Evolutionary conservation across 225 moss, liverwort and hornwort genomes (phyloP).

Genomic region (Rhytidiadelphus loreus): DNA sequence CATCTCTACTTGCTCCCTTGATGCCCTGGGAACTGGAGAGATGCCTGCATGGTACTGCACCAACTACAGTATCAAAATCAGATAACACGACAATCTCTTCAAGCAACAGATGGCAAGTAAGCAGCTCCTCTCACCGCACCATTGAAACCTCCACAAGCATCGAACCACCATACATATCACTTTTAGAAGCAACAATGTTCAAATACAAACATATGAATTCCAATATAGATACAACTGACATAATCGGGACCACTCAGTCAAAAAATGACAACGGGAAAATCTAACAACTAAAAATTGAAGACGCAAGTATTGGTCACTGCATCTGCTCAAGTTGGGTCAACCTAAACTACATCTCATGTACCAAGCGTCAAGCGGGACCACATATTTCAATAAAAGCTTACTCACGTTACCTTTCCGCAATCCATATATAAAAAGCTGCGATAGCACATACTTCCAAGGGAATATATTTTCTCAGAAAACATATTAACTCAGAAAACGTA

Average conservation of each 20-base stretch:
- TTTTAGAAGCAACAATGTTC: not conserved
- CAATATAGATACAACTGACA: not conserved
- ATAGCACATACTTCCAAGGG: not conserved
- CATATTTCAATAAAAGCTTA: not conserved
- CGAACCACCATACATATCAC: not conserved
- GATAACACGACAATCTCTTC: too few relatives aligned
- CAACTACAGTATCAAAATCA: not conserved
- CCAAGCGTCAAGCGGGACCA: not conserved
- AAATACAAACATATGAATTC: not conserved
- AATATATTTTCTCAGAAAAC: not conserved
- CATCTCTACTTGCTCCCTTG: conserved; percentile 59
- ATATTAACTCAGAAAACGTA: not conserved
- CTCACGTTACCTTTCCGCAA: not conserved
- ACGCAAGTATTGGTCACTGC: not conserved
- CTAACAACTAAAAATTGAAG: not conserved
- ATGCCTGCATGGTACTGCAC: conserved; percentile 65
- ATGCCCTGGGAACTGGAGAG: conserved; percentile 43
- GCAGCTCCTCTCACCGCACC: not conserved
- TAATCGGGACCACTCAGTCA: not conserved
- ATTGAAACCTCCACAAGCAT: not conserved
- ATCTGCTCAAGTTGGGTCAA: not conserved
- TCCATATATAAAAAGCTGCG: too few relatives aligned
- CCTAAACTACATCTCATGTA: not conserved
- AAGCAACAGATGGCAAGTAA: not conserved
- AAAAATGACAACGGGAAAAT: not conserved